Base-by-base conservation (phyloP, 148 eudicot genomes). In the Oxyria digyna region DNA sequence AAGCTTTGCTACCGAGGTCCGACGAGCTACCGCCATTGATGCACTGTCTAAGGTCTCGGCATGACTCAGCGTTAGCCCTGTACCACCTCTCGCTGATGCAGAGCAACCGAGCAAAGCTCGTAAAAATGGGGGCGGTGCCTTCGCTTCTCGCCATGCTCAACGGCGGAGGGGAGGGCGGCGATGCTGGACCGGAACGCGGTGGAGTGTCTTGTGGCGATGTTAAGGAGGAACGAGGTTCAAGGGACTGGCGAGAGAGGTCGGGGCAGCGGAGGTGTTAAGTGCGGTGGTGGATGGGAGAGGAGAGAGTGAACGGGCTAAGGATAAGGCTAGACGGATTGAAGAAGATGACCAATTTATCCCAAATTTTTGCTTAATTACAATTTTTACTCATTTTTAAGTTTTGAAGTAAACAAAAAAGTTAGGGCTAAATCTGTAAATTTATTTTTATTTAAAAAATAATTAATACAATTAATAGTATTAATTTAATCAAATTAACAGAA, bases 11-110 rank as follows among this genome's bases (percentile, higher is more conserved):
- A 87, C n/a, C 96, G 14, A 83, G 85, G 57, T 80, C 72, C 6
- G 81, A 84, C 1, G 96, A 86, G 32, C 32, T 92, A 42, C 87
- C 81, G 74, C 96, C 98, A 26, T 66, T 92, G 73, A 18, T 92
- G 59, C 87, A 87, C 72, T 74, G 87, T 41, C 74, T 92, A 57
- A 75, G 94, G 76, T 86, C 85, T 31, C 85, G 89, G 69, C 75
- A 79, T 42, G 98, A 92, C 85, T 81, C 98, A 14, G 91, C 91
- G 0, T 33, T 92, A 20, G 96, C 98, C 14, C 68, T 92, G n/a
- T 92, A 89, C 49, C 90, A 92, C 43, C 67, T 92, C 0, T 77
- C 91, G 0, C 69, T 85, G 7, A 85, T 80, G 1, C 91, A 84
- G 71, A 86, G 88, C 74, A 92, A 92, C 78, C 75, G 91, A 68